Conservation (phyloP, 225 moss, liverwort and hornwort species). For the Thuidium tamariscinum region DNA sequence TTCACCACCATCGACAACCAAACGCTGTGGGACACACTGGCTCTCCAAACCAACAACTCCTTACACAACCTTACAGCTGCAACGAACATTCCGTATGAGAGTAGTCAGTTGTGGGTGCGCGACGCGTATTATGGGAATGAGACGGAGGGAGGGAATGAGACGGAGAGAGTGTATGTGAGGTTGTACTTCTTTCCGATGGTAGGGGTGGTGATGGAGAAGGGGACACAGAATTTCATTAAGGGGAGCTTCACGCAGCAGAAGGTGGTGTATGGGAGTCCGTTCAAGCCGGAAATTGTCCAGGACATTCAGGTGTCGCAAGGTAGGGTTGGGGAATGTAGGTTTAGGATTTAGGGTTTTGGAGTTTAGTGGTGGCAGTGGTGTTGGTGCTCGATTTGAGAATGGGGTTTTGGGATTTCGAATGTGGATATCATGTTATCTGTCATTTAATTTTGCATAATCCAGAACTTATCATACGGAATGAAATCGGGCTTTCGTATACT, state of each 20-base stretch:
- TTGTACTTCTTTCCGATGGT: conserved; percentile 12
- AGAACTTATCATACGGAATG: neutral
- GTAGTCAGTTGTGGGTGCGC: conserved; percentile 6
- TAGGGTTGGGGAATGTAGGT: neutral
- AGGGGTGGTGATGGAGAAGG: neutral
- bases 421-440: neutral
- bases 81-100: neutral
- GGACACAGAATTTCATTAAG: neutral
- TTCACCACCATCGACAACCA: conserved; percentile 16
- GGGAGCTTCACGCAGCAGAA: conserved; percentile 1
- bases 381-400: neutral
- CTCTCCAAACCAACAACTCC: neutral
- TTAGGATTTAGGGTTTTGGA: neutral
- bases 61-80: rapidly evolving
- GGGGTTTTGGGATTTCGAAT: neutral
- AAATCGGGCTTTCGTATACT: neutral
- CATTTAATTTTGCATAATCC: neutral
- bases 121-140: neutral
- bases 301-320: neutral
- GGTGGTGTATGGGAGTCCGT: neutral
- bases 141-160: neutral
- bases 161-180: neutral
- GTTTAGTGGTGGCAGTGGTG: neutral
- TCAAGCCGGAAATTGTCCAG: conserved; percentile 5
- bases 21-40: neutral